These are phyloP conservation scores for Teratosphaeria viscida DNA, from an alignment of 2,329 filamentous ascomycete species.

Conservation along the genomic window DNA sequence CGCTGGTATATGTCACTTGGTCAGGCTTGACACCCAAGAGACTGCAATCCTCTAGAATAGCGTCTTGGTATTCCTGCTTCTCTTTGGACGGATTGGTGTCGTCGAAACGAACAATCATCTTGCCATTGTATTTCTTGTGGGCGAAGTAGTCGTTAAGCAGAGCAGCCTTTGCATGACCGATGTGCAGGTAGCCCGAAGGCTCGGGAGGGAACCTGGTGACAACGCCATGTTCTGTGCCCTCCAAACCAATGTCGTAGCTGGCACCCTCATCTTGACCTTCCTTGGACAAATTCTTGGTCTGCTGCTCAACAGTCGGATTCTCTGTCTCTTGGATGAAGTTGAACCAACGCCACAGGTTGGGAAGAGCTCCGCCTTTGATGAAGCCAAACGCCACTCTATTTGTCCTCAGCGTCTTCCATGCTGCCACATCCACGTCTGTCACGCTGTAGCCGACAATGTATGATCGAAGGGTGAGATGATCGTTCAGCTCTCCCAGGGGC, in stretches of 20 bases:
- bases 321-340: conserved; percentile 69
- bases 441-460: conserved; percentile 75
- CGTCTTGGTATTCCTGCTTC: conserved; percentile 90
- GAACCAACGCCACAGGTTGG: conserved; percentile 80
- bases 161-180: conserved; percentile 89
- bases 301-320: conserved; percentile 54
- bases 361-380: conserved; percentile 65
- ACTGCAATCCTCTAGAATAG: conserved; percentile 82
- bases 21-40: conserved; percentile 90
- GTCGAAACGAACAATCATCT: conserved; percentile 83
- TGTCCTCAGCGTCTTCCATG: conserved; percentile 73
- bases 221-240: conserved; percentile 77
- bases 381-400: conserved; percentile 78
- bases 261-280: conserved; percentile 62
- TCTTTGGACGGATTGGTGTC: conserved; percentile 97
- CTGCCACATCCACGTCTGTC: conserved; percentile 64
- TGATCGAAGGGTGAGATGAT: conserved; percentile 75
- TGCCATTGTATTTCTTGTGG: conserved; percentile 85
- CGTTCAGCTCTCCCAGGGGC: conserved; percentile 66
- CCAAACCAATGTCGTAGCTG: conserved; percentile 80
- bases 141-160: conserved; percentile 95
- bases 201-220: conserved; percentile 89
- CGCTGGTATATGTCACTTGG: conserved; percentile 76
- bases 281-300: conserved; percentile 29
- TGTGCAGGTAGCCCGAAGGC: conserved; percentile 91